These are phyloP conservation scores for Phaeosphaeriaceae sp. DNA, from an alignment of 2,329 filamentous ascomycete species.

Conservation along the genomic window DNA sequence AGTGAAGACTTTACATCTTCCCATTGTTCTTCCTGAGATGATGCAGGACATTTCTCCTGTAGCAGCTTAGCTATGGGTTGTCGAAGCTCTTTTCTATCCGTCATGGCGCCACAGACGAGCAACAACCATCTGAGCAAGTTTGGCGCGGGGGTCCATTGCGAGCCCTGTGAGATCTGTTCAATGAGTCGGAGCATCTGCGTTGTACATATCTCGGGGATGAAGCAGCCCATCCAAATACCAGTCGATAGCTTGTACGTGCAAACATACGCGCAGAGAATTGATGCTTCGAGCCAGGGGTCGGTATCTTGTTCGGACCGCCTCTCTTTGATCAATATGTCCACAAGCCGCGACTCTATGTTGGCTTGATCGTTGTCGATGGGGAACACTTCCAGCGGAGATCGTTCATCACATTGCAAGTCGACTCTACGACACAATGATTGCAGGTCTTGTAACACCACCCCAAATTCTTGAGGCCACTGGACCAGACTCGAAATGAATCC, in stretches of 20 bases:
- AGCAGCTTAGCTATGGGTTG: not conserved
- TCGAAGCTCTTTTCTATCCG: constrained; percentile 6
- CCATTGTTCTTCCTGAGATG: constrained; percentile 3
- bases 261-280: constrained; percentile 19
- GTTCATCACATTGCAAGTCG: constrained; percentile 9
- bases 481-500: constrained; percentile 10
- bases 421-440: constrained; percentile 15
- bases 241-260: constrained; percentile 26
- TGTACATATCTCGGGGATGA: constrained; percentile 14
- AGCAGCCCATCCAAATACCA: constrained; percentile 26
- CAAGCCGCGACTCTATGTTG: constrained; percentile 19
- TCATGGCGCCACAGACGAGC: constrained; percentile 19
- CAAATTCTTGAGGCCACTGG: constrained; percentile 7
- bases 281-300: constrained; percentile 17
- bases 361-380: constrained; percentile 21
- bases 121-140: constrained; percentile 21
- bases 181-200: constrained; percentile 15
- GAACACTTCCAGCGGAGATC: constrained; percentile 8
- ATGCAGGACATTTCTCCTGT: not conserved
- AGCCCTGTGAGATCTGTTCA: constrained; percentile 4
- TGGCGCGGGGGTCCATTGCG: constrained; percentile 1
- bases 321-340: constrained; percentile 14
- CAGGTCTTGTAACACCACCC: constrained; percentile 17
- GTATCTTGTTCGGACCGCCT: not conserved
- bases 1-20: constrained; percentile 14